A percentile compares a stretch with the other conserved stretches of the same genome.
phyloP scores from a whole-genome alignment of 805 yeast genomes.

The Ogataea corticis region DNA sequence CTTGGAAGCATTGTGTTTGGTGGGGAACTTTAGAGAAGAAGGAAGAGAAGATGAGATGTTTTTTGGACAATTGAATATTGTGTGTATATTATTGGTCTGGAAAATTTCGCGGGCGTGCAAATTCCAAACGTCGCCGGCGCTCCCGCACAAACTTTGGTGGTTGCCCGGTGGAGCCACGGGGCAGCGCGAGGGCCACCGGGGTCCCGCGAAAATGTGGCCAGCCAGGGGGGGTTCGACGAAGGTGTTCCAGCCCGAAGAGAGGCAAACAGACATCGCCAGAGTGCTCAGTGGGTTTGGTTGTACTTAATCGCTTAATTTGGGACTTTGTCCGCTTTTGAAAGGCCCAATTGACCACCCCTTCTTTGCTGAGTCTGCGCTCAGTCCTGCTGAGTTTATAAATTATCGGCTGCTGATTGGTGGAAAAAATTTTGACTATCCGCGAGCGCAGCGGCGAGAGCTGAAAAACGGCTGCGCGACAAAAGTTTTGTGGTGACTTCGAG shows the following conservation, averaged over 20 bases:
- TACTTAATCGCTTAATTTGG: too few relatives aligned
- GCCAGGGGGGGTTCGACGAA: too few relatives aligned
- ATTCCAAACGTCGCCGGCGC: neutral
- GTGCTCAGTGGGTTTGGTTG: too few relatives aligned
- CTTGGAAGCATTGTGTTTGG: conserved; percentile 32
- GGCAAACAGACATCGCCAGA: too few relatives aligned
- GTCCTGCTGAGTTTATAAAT: neutral
- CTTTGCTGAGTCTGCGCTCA: neutral
- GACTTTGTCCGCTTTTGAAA: too few relatives aligned
- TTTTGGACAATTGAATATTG: conserved; percentile 11
- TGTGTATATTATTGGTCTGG: conserved; percentile 15
- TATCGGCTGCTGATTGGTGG: neutral
- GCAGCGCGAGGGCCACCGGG: too few relatives aligned
- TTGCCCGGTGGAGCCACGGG: too few relatives aligned
- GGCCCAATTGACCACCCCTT: neutral
- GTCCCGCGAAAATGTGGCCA: too few relatives aligned
- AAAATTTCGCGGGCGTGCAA: conserved; percentile 5
- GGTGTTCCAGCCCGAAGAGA: too few relatives aligned
- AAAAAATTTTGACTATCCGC: neutral
- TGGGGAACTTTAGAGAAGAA: neutral
- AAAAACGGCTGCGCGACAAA: too few relatives aligned
- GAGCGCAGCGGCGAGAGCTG: too few relatives aligned
- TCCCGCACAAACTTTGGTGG: neutral
- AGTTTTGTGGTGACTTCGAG: too few relatives aligned
- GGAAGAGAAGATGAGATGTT: neutral